Percentiles rank a stretch among this genome's conserved stretches.
phyloP scores from a whole-genome alignment of 345 rosid genomes.

The Brassica cretica region DNA sequence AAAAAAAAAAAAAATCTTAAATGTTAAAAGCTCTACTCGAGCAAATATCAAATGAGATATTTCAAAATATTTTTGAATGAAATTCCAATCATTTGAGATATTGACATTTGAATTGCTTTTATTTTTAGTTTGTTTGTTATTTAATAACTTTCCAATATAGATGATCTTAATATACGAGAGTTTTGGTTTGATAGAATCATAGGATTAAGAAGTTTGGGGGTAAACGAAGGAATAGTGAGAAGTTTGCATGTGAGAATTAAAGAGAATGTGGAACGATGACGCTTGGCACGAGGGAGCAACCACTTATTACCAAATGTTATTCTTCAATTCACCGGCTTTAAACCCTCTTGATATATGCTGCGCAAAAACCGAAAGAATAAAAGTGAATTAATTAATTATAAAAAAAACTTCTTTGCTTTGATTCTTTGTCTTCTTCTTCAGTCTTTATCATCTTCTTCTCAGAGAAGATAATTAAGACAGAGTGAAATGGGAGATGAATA shows the following conservation, averaged over 20 bases:
- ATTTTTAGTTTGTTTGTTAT: not conserved
- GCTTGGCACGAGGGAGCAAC: slow-evolving; percentile 42
- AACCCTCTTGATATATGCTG: slow-evolving; percentile 11
- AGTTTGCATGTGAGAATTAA: slow-evolving; percentile 38
- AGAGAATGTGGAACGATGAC: slow-evolving; percentile 18
- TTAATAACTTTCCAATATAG: not conserved
- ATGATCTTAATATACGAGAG: not conserved
- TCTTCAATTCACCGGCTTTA: slow-evolving; percentile 25
- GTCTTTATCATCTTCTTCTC: not conserved
- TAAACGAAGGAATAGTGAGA: not conserved
- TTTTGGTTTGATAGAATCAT: not conserved
- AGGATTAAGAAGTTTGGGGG: slow-evolving; percentile 17
- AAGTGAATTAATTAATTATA: not conserved
- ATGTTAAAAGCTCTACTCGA: not conserved
- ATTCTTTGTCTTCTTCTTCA: slow-evolving; percentile 24
- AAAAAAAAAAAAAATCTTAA: not conserved
- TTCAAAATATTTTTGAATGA: not conserved
- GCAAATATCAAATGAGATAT: not conserved
- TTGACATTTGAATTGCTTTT: not conserved
- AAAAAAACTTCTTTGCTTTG: not conserved
- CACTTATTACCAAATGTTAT: slow-evolving; percentile 39
- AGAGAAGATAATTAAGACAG: not conserved
- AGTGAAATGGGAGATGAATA: slow-evolving; percentile 38
- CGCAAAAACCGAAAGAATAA: slow-evolving; percentile 22
- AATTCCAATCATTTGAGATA: not conserved